Conservation (phyloP, 2,329 filamentous ascomycete genomes). For the Botrytis medusae region DNA sequence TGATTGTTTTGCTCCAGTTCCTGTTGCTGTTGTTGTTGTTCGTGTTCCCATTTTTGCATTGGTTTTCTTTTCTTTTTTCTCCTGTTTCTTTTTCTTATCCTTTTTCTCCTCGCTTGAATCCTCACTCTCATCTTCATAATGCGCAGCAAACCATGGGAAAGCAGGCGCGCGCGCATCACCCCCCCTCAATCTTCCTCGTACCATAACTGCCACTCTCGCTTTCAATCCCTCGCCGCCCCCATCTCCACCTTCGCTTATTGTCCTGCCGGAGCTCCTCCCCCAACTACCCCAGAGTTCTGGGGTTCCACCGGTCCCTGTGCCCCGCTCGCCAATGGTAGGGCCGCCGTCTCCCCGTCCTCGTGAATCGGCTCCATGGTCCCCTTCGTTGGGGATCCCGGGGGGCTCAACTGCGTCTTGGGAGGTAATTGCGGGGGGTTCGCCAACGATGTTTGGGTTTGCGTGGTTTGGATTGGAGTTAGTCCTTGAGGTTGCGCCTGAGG, state of each 20-base stretch:
- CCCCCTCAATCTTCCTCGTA: neutral
- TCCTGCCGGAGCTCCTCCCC: neutral
- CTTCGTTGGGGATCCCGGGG: neutral
- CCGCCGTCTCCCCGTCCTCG: neutral
- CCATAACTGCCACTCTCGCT: neutral
- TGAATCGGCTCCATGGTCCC: slow-evolving; percentile 6
- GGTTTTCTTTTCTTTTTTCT: neutral
- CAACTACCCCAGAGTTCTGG: neutral
- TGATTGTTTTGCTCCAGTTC: neutral
- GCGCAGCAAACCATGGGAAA: neutral
- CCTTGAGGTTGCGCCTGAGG: neutral
- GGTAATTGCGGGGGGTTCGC: neutral
- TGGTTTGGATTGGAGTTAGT: too few relatives aligned
- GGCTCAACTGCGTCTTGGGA: neutral
- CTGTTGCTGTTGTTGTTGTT: neutral
- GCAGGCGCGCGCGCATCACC: neutral
- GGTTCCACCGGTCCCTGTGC: neutral
- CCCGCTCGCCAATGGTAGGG: neutral
- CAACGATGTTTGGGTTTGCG: neutral
- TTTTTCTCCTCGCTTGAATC: neutral
- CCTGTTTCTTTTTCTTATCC: neutral
- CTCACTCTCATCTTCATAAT: neutral
- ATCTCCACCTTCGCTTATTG: neutral
- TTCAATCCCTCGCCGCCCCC: neutral
- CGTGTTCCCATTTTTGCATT: neutral